Base-by-base conservation (phyloP, 768 basidiomycete genomes). In the Tricholoma sp. region DNA sequence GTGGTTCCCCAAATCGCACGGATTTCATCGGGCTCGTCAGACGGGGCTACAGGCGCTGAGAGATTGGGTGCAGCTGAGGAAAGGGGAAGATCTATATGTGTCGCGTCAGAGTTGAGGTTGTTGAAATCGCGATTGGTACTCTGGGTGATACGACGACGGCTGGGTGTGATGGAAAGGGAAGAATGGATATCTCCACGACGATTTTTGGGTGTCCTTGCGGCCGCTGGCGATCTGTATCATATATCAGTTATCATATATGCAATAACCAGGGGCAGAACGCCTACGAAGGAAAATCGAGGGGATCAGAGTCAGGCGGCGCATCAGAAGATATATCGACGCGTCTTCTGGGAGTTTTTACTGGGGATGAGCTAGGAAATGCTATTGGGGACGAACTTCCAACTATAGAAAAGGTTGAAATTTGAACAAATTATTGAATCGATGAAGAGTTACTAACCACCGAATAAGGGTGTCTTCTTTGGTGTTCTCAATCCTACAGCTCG, bases 1-100 rank as follows among this genome's bases (percentile, higher is more conserved):
- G 92, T 95, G 0, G 97, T 99, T 29, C 97, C 97, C 96, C 97
- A 99, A 59, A 99, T 92, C 21, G 93, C 94, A 55, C 91, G 82
- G 52, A 93, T 89, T 62, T 91, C 91, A 56, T 91, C 90, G 0
- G 87, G 88, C 55, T 88, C 86, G 59, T 88, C 89, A 11, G 82
- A 83, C 12, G 82, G 83, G 1, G 69, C 78, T 27, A 76, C 80
- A 14, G 80, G 84, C 6, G 79, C 89, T 54, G 87, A 89, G 41
- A 85, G 81, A 49, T 66, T 67, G 8, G 76, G 76, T 11, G 64
- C 80, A 52, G 81, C 84, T 3, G 86, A 87, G 19, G 76, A 68
- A 8, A 16, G 24, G 9, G 86, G 84, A 10, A 85, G 69, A 37
- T 79, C 79, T 24, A 86, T 74, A 51, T 78, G 72, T 0, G 79